A percentile compares a stretch with the other conserved stretches of the same genome.
These are phyloP conservation scores for Amanita jacksonii DNA, from an alignment of 768 basidiomycete genomes.

Conservation along the genomic window DNA sequence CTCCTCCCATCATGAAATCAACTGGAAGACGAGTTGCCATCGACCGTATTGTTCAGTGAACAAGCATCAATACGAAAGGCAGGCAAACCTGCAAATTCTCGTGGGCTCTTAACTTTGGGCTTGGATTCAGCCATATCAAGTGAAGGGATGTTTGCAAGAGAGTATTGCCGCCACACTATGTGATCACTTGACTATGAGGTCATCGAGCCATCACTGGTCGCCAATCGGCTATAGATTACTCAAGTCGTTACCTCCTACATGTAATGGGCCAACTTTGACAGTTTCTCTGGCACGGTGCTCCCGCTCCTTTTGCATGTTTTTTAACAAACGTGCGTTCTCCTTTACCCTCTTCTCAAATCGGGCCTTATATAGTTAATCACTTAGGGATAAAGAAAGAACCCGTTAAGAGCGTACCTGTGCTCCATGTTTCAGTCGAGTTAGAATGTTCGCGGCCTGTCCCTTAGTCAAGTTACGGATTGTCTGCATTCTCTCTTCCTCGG, in stretches of 20 bases:
- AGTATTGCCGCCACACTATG: not conserved
- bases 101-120: constrained; percentile 47
- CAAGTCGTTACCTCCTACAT: not conserved
- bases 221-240: not conserved
- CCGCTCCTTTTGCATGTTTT: constrained; percentile 36
- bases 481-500: constrained; percentile 16
- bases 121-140: not conserved
- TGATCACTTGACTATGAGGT: constrained; percentile 6
- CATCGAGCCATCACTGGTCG: not conserved
- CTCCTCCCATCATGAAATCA: constrained; percentile 72
- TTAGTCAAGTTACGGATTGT: constrained; percentile 47
- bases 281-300: constrained; percentile 39
- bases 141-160: not conserved
- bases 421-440: constrained; percentile 70
- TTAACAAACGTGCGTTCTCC: constrained; percentile 25
- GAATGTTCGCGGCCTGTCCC: constrained; percentile 72
- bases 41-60: constrained; percentile 3
- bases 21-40: constrained; percentile 22
- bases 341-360: constrained; percentile 48
- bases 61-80: not conserved
- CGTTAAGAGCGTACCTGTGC: constrained; percentile 39
- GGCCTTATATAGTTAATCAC: constrained; percentile 25
- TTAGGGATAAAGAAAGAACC: not conserved
- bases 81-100: constrained; percentile 58
- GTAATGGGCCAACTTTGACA: constrained; percentile 54